These are phyloP conservation scores for Coriaria nepalensis DNA, from an alignment of 306 rosid species.

Conservation along the genomic window DNA sequence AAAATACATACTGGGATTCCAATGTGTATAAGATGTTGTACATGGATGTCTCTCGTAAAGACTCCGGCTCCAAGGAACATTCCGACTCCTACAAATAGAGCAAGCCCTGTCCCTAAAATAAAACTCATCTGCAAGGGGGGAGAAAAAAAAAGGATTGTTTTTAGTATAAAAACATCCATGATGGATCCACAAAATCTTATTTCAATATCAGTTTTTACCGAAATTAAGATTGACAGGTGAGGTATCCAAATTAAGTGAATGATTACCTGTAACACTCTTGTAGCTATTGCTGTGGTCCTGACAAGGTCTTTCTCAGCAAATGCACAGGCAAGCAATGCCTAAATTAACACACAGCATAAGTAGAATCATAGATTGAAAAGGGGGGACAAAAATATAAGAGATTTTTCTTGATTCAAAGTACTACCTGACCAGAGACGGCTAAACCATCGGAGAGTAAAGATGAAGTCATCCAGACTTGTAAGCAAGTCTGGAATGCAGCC, in stretches of 20 bases:
- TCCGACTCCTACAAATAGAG: constrained; percentile 9
- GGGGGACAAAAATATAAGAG: not conserved
- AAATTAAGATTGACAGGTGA: too few relatives aligned
- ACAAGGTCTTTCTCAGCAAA: constrained; percentile 64
- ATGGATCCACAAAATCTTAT: too few relatives aligned
- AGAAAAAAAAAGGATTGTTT: too few relatives aligned
- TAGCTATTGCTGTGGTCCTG: constrained; percentile 50
- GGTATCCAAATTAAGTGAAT: not conserved
- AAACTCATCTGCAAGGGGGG: constrained; percentile 32
- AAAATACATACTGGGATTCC: constrained; percentile 24
- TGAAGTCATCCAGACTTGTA: constrained; percentile 87
- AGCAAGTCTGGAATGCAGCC: constrained; percentile 96
- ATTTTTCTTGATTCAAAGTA: constrained; percentile 2
- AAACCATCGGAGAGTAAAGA: constrained; percentile 91
- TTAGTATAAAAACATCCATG: too few relatives aligned
- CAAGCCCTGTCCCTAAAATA: constrained; percentile 19
- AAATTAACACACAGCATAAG: constrained; percentile 3
- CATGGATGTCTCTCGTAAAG: constrained; percentile 18
- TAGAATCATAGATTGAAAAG: not conserved
- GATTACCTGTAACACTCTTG: constrained; percentile 65
- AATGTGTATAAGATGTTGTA: constrained; percentile 20
- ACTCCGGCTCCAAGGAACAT: constrained; percentile 17
- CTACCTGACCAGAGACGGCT: constrained; percentile 83
- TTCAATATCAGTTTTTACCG: too few relatives aligned
- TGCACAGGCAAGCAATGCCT: constrained; percentile 89